Conservation (phyloP, 2,329 filamentous ascomycete species). For the Colletotrichum liriopes region DNA sequence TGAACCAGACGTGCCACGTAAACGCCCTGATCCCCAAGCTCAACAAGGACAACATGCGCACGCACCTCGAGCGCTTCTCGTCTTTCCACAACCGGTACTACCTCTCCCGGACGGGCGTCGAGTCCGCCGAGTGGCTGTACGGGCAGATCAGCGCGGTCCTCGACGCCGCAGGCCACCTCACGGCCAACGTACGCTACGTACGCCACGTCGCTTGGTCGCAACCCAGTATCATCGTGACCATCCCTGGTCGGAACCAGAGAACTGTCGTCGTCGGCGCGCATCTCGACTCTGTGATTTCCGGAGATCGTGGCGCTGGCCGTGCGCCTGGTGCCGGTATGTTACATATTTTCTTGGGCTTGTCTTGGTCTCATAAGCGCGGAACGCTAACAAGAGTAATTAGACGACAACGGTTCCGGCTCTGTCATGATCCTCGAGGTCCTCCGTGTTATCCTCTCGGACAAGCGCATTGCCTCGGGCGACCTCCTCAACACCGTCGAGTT, state of each 20-base stretch:
- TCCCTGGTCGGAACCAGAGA: slow-evolving; percentile 78
- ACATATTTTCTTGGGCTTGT: neutral
- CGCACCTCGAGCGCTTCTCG: slow-evolving; percentile 68
- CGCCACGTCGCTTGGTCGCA: slow-evolving; percentile 79
- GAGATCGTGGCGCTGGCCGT: slow-evolving; percentile 77
- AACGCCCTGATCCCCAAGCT: slow-evolving; percentile 40
- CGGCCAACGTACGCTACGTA: slow-evolving; percentile 76
- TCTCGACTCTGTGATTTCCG: slow-evolving; percentile 86
- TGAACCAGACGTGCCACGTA: slow-evolving; percentile 45
- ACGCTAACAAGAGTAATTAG: slow-evolving; percentile 53
- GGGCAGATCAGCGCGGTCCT: slow-evolving; percentile 76
- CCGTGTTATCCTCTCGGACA: slow-evolving; percentile 77
- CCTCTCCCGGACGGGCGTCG: slow-evolving; percentile 74
- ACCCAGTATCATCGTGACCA: slow-evolving; percentile 84
- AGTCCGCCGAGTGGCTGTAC: slow-evolving; percentile 84
- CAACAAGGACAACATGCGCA: slow-evolving; percentile 30
- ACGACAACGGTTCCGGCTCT: slow-evolving; percentile 84
- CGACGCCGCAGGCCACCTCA: slow-evolving; percentile 70
- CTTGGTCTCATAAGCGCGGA: neutral
- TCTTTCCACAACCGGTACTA: slow-evolving; percentile 79
- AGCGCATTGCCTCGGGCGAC: slow-evolving; percentile 73
- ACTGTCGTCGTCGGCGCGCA: slow-evolving; percentile 86
- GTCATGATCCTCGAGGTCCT: slow-evolving; percentile 87
- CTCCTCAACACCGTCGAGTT: slow-evolving; percentile 85
- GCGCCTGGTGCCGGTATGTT: slow-evolving; percentile 73